phyloP scores from a whole-genome alignment of 1,284 basidiomycete species.

The Trichosporon faecale region DNA sequence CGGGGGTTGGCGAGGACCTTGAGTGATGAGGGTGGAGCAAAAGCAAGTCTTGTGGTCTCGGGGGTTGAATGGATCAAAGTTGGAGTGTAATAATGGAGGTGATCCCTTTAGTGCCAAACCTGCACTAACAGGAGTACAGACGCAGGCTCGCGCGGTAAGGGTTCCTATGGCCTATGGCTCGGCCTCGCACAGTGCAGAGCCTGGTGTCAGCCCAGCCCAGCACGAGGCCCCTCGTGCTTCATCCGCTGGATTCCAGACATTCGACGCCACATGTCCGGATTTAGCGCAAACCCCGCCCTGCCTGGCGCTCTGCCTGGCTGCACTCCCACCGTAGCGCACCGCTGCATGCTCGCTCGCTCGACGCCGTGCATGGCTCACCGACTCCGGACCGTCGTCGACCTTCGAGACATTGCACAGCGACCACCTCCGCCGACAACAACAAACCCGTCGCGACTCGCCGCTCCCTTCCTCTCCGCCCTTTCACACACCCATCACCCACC shows the following conservation, averaged over 20 bases:
- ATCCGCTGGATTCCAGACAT: conserved; percentile 1
- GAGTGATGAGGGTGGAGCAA: not conserved
- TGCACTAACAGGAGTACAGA: not conserved
- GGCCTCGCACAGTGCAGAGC: too few relatives aligned
- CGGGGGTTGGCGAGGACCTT: not conserved
- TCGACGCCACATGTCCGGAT: conserved; percentile 5
- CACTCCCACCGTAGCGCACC: not conserved
- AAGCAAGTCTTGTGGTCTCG: not conserved
- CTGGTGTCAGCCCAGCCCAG: not conserved
- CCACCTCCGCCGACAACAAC: not conserved
- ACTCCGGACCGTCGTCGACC: not conserved
- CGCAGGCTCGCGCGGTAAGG: not conserved
- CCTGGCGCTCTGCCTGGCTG: not conserved
- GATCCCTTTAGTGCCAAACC: conserved; percentile 7
- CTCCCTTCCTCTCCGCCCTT: not conserved
- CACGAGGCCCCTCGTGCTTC: conserved; percentile 7
- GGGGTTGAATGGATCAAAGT: conserved; percentile 2
- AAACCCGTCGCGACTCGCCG: not conserved
- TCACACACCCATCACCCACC: not conserved
- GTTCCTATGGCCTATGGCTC: too few relatives aligned
- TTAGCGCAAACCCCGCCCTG: not conserved
- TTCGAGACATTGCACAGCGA: not conserved
- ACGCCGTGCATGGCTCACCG: not conserved
- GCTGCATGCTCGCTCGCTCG: not conserved
- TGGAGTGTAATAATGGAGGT: not conserved